A percentile compares a stretch with the other conserved stretches of the same genome.
phyloP scores from a whole-genome alignment of 257 asterid species.

The Nyctanthes arbortristis region DNA sequence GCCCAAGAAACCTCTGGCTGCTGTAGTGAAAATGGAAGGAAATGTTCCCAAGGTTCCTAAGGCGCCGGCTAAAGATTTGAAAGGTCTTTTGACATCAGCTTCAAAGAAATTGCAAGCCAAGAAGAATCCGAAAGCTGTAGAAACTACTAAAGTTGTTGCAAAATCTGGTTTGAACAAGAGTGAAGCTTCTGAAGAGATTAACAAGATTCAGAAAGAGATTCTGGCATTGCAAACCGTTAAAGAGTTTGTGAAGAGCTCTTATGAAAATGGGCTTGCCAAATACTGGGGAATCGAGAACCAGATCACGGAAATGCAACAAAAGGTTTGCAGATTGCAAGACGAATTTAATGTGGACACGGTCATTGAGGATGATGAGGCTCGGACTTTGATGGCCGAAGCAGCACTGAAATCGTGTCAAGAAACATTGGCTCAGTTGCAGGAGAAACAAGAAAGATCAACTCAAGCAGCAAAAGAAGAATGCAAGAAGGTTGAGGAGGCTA shows the following conservation, averaged over 20 bases:
- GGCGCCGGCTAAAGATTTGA: constrained; percentile 57
- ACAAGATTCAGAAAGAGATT: constrained; percentile 77
- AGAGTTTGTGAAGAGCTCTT: constrained; percentile 88
- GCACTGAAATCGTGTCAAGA: constrained; percentile 80
- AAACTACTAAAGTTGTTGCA: constrained; percentile 22
- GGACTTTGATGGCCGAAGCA: constrained; percentile 80
- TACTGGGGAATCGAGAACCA: constrained; percentile 77
- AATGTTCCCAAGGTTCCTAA: constrained; percentile 62
- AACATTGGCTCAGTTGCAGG: constrained; percentile 59
- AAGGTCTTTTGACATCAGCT: constrained; percentile 49
- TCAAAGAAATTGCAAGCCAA: constrained; percentile 49
- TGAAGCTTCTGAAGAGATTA: constrained; percentile 73
- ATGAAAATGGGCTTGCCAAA: constrained; percentile 66
- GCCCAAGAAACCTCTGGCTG: constrained; percentile 31
- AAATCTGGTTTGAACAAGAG: constrained; percentile 52
- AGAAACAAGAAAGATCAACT: constrained; percentile 52
- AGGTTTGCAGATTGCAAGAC: constrained; percentile 60
- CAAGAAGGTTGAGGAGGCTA: constrained; percentile 60
- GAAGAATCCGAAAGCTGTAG: constrained; percentile 25
- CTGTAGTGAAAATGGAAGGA: constrained; percentile 22
- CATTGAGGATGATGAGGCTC: constrained; percentile 77
- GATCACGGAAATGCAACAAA: constrained; percentile 71
- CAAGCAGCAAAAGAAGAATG: constrained; percentile 53
- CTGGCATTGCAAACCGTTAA: constrained; percentile 67
- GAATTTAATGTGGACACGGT: constrained; percentile 56